These are phyloP conservation scores for Trichomonascaceae sp. DNA, from an alignment of 1,139 yeast genomes.

Conservation along the genomic window DNA sequence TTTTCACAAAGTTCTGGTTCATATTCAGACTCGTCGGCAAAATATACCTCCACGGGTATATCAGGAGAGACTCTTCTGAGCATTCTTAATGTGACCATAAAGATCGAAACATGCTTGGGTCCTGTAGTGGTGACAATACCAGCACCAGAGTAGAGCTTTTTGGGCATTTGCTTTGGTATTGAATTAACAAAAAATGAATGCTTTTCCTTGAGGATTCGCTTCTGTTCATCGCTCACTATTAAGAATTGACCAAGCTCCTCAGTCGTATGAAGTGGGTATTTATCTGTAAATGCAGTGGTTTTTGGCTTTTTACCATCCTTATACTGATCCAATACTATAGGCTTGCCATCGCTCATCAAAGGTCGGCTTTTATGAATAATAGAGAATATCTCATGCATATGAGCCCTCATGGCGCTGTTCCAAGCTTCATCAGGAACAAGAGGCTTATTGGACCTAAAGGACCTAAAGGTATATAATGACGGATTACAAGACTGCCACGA, in stretches of 20 bases:
- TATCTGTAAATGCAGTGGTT: conserved; percentile 21
- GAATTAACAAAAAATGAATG: conserved; percentile 48
- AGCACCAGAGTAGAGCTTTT: conserved; percentile 40
- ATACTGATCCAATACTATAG: conserved; percentile 16
- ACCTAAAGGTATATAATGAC: too few species aligned
- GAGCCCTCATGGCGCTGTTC: conserved; percentile 1
- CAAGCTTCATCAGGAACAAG: neutral
- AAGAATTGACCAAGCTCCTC: conserved; percentile 49
- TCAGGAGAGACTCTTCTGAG: conserved; percentile 57
- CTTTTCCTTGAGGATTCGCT: conserved; percentile 42
- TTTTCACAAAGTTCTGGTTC: conserved; percentile 61
- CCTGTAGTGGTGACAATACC: conserved; percentile 85
- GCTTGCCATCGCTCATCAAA: conserved; percentile 2
- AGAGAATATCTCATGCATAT: conserved; percentile 9
- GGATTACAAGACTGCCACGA: neutral
- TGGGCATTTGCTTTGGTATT: conserved; percentile 40
- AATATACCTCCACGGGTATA: conserved; percentile 71
- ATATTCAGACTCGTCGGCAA: conserved; percentile 64
- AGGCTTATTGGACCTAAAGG: neutral
- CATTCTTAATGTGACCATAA: conserved; percentile 58
- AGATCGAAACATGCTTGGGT: conserved; percentile 68
- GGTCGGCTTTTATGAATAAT: conserved; percentile 10
- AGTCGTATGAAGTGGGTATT: conserved; percentile 28
- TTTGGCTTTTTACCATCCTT: conserved; percentile 19
- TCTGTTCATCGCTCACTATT: conserved; percentile 45